A percentile compares a stretch with the other conserved stretches of the same genome.
Evolutionary conservation across 2,329 filamentous ascomycete genomes (phyloP).

Genomic region (Tolypocladium capitatum): DNA sequence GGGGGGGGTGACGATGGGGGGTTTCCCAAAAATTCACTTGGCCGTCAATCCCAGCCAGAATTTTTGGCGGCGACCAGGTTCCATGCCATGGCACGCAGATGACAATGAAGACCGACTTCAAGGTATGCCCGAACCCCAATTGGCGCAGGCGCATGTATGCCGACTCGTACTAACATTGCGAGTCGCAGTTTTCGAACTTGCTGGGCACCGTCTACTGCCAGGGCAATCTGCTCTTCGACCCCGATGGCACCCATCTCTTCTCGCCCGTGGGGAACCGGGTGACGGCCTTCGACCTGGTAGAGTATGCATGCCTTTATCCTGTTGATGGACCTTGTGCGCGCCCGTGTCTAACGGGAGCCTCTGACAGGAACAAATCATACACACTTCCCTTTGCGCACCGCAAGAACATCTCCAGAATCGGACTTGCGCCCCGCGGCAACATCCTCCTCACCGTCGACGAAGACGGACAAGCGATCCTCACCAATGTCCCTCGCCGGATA

Average conservation of each 20-base stretch:
- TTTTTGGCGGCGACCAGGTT: constrained; percentile 15
- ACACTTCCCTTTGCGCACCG: constrained; percentile 85
- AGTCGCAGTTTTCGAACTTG: constrained; percentile 80
- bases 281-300: constrained; percentile 88
- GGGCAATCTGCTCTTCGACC: constrained; percentile 92
- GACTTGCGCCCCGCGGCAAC: constrained; percentile 80
- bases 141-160: neutral
- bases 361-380: constrained; percentile 64
- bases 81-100: constrained; percentile 22
- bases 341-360: constrained; percentile 18
- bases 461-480: constrained; percentile 85
- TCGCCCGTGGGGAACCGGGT: constrained; percentile 95
- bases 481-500: constrained; percentile 75
- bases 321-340: neutral
- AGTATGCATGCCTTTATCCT: constrained; percentile 41
- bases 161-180: neutral
- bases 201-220: constrained; percentile 96
- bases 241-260: constrained; percentile 88
- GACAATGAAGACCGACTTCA: constrained; percentile 98
- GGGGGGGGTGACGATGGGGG: too few relatives aligned
- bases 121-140: constrained; percentile 41
- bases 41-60: constrained; percentile 6
- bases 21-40: neutral
- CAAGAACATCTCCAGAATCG: constrained; percentile 80
- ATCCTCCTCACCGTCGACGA: constrained; percentile 88